A percentile compares a stretch with the other conserved stretches of the same genome.
Evolutionary conservation across 352 stramenopile species (phyloP).

Genomic region (Pythium brachiatum): DNA sequence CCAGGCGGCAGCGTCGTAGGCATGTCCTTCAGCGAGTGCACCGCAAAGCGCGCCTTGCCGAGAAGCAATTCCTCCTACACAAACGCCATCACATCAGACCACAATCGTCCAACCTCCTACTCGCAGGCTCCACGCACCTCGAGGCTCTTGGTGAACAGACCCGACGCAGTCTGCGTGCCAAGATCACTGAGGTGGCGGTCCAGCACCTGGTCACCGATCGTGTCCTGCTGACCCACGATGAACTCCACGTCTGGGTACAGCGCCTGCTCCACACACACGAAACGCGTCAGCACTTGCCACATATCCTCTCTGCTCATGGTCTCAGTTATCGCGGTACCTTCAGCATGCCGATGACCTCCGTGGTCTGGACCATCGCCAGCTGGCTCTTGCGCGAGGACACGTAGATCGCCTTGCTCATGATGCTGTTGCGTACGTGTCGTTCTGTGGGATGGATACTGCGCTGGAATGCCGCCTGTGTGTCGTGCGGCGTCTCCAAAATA

Average conservation of each 20-base stretch:
- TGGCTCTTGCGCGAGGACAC: conserved; percentile 87
- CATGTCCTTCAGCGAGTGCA: conserved; percentile 91
- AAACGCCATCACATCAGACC: neutral
- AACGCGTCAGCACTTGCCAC: neutral
- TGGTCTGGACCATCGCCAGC: conserved; percentile 86
- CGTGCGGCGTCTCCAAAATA: neutral
- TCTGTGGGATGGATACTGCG: neutral
- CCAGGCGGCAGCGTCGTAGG: conserved; percentile 74
- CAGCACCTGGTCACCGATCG: conserved; percentile 78
- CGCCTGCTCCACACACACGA: conserved; percentile 23
- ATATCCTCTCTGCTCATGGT: too few relatives aligned
- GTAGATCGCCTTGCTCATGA: conserved; percentile 59
- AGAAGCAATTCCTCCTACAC: conserved; percentile 57
- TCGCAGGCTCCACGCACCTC: conserved; percentile 39
- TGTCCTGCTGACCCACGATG: conserved; percentile 77
- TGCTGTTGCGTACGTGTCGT: neutral
- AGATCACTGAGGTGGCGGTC: conserved; percentile 77
- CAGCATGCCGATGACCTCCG: conserved; percentile 80
- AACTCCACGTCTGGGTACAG: conserved; percentile 67
- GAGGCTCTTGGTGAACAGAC: conserved; percentile 89
- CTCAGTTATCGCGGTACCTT: conserved; percentile 24
- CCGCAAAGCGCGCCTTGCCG: conserved; percentile 70
- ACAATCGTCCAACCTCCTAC: neutral
- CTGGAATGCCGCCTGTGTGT: neutral
- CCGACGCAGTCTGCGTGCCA: conserved; percentile 59